Evolutionary conservation across 1,284 basidiomycete species (phyloP).

Genomic region (Hypsizygus ulmarius): DNA sequence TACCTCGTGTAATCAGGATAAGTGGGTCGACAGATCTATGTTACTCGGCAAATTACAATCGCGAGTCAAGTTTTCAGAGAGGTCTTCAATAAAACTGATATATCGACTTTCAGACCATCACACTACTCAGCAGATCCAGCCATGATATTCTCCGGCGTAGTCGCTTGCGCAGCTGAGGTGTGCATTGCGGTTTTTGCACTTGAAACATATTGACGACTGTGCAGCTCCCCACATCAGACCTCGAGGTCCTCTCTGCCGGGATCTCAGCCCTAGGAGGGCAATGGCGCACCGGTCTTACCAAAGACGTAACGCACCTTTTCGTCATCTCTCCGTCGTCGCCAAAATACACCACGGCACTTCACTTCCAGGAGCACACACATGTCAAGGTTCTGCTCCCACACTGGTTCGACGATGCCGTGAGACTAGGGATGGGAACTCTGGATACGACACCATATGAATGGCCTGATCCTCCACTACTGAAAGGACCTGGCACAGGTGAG

Average conservation of each 20-base stretch:
- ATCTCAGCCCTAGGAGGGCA: constrained; percentile 81
- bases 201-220: background rate
- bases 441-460: constrained; percentile 67
- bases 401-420: constrained; percentile 81
- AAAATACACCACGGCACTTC: constrained; percentile 64
- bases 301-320: constrained; percentile 86
- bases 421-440: constrained; percentile 56
- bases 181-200: constrained; percentile 18
- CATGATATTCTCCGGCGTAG: constrained; percentile 80
- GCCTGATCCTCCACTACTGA: constrained; percentile 60
- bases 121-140: constrained; percentile 75
- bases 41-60: constrained; percentile 56
- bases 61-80: constrained; percentile 35
- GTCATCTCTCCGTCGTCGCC: constrained; percentile 41
- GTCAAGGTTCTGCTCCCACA: constrained; percentile 72
- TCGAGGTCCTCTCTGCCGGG: constrained; percentile 71
- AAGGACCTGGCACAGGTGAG: constrained; percentile 17
- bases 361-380: constrained; percentile 49
- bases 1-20: constrained; percentile 34
- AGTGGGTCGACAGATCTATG: constrained; percentile 69
- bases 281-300: constrained; percentile 71
- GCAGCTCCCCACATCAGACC: constrained; percentile 59
- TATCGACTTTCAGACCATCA: constrained; percentile 37
- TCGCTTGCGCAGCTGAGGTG: constrained; percentile 68
- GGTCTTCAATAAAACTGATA: background rate